Percentiles rank a stretch among this genome's conserved stretches.
Evolutionary conservation across 306 rosid species (phyloP).

Genomic region (Vicia villosa): DNA sequence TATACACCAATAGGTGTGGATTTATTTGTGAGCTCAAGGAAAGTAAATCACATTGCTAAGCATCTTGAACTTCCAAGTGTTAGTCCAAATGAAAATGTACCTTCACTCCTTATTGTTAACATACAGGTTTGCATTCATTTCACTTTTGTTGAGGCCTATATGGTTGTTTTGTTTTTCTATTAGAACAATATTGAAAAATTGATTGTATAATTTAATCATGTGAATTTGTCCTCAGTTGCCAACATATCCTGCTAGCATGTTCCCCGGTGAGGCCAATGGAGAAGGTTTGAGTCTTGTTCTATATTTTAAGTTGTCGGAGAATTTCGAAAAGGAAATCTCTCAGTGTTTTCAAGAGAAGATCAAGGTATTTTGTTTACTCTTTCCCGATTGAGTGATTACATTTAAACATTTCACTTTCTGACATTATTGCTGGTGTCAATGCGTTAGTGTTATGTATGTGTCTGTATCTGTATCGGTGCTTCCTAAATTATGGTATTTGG

Average conservation of each 20-base stretch:
- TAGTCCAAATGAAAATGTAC: conserved; percentile 53
- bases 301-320: conserved; percentile 70
- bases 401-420: not conserved
- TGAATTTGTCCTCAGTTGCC: conserved; percentile 61
- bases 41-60: conserved; percentile 85
- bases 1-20: conserved; percentile 87
- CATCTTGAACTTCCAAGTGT: conserved; percentile 78
- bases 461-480: not conserved
- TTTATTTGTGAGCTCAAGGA: conserved; percentile 62
- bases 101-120: conserved; percentile 82
- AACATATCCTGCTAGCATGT: conserved; percentile 76
- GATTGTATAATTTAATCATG: conserved; percentile 3
- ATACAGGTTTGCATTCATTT: conserved; percentile 63
- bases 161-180: conserved; percentile 13
- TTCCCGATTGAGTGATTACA: not conserved
- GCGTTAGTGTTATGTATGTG: not conserved
- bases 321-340: conserved; percentile 67
- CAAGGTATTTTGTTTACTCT: conserved; percentile 49
- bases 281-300: conserved; percentile 95
- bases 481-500: conserved; percentile 2
- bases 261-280: conserved; percentile 73
- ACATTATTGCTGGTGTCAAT: too few species aligned
- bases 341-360: conserved; percentile 55
- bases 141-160: conserved; percentile 11
- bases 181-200: not conserved